Conservation (phyloP, 2,329 filamentous ascomycete species). For the Phoma sp. region DNA sequence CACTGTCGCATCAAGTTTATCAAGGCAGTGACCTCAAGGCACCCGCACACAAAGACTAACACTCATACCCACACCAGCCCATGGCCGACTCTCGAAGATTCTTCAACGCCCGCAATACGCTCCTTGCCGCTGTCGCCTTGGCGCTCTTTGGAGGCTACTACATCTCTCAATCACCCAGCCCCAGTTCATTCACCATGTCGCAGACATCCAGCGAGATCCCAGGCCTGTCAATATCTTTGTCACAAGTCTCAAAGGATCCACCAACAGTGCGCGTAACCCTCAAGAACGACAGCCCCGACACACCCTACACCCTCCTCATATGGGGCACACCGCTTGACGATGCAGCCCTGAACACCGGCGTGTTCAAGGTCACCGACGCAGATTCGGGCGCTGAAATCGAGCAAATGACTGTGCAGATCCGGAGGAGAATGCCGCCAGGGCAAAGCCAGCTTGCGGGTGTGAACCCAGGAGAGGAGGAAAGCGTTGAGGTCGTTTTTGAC, state of each 20-base stretch:
- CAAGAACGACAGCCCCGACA: constrained; percentile 44
- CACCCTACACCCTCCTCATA: constrained; percentile 47
- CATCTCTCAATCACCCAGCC: constrained; percentile 31
- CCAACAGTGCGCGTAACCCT: constrained; percentile 47
- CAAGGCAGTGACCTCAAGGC: constrained; percentile 5
- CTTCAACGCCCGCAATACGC: constrained; percentile 38
- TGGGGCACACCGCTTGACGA: constrained; percentile 53
- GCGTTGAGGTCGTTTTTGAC: constrained; percentile 47
- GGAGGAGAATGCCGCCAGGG: constrained; percentile 48
- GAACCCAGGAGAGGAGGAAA: constrained; percentile 41
- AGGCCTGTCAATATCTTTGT: constrained; percentile 39
- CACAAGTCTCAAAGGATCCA: constrained; percentile 39
- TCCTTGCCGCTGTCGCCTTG: constrained; percentile 35
- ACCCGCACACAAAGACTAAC: not conserved
- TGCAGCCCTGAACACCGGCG: constrained; percentile 47
- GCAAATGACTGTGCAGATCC: constrained; percentile 45
- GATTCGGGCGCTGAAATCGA: constrained; percentile 37
- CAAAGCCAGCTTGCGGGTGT: constrained; percentile 47
- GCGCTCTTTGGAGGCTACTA: constrained; percentile 41
- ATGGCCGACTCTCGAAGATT: constrained; percentile 25
- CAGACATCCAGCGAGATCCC: constrained; percentile 26
- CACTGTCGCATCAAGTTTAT: not conserved
- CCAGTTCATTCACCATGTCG: constrained; percentile 35
- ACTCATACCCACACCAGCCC: not conserved
- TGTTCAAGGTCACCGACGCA: constrained; percentile 45